Evolutionary conservation across 257 asterid species (phyloP).

Genomic region (Henckelia pumila): DNA sequence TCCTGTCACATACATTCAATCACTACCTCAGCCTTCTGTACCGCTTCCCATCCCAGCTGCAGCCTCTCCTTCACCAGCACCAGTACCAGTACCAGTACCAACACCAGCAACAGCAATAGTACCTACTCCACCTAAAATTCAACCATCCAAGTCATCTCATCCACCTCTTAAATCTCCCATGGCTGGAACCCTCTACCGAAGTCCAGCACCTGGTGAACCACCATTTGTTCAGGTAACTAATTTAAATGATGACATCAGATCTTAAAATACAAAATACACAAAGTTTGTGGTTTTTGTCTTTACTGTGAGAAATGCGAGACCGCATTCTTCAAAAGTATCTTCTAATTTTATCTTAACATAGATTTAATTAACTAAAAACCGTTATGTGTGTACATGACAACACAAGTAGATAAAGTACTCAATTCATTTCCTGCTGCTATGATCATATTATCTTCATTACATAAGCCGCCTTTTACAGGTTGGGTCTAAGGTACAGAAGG

Average conservation of each 20-base stretch:
- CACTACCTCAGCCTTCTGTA: constrained; percentile 52
- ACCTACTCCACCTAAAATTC: constrained; percentile 41
- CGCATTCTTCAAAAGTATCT: background rate
- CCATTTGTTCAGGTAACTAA: constrained; percentile 72
- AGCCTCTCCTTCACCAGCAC: constrained; percentile 40
- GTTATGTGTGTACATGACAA: background rate
- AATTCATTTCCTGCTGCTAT: constrained; percentile 9
- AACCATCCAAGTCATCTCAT: constrained; percentile 56
- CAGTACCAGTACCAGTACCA: constrained; percentile 33
- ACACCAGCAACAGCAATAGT: background rate
- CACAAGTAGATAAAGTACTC: constrained; percentile 9
- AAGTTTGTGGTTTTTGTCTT: background rate
- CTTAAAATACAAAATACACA: constrained; percentile 11
- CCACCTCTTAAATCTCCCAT: constrained; percentile 77
- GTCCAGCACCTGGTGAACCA: constrained; percentile 86
- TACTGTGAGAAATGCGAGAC: background rate
- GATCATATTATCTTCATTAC: constrained; percentile 7
- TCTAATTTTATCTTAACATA: background rate
- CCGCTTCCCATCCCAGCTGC: constrained; percentile 41
- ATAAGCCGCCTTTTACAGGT: constrained; percentile 43
- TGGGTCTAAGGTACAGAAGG: constrained; percentile 88
- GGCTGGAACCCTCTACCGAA: constrained; percentile 89
- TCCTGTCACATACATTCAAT: constrained; percentile 47
- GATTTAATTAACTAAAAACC: background rate
- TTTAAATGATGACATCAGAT: constrained; percentile 2